These are phyloP conservation scores for Phytophthora brassicae DNA, from an alignment of 352 stramenopile species.

Conservation along the genomic window DNA sequence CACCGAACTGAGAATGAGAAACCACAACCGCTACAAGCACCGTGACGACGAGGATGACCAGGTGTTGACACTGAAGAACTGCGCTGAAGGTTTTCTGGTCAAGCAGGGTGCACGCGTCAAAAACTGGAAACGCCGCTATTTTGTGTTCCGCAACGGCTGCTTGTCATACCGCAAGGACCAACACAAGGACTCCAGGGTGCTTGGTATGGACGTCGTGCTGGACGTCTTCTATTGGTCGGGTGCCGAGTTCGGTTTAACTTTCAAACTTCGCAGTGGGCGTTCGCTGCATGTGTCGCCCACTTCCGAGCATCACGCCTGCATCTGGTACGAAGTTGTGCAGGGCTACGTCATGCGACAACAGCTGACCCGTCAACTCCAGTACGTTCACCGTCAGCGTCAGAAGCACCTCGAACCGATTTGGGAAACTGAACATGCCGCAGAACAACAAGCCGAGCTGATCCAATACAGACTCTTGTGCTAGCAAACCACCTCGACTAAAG, in stretches of 20 bases:
- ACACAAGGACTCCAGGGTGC: constrained; percentile 48
- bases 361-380: constrained; percentile 38
- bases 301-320: constrained; percentile 55
- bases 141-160: constrained; percentile 70
- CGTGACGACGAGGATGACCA: constrained; percentile 26
- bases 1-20: constrained; percentile 17
- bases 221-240: constrained; percentile 56
- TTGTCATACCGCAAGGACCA: constrained; percentile 67
- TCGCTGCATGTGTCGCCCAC: constrained; percentile 49
- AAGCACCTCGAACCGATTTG: constrained; percentile 46
- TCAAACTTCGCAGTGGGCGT: constrained; percentile 51
- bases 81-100: constrained; percentile 65
- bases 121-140: constrained; percentile 80
- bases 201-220: constrained; percentile 48
- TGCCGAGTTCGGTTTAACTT: constrained; percentile 49
- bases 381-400: constrained; percentile 41
- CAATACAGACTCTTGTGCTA: constrained; percentile 26
- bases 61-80: constrained; percentile 59
- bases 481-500: background rate
- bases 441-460: constrained; percentile 20
- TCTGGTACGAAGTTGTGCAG: constrained; percentile 66
- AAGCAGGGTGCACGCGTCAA: constrained; percentile 74
- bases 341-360: constrained; percentile 46
- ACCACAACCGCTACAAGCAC: constrained; percentile 23
- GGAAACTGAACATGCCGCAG: constrained; percentile 36